Base-by-base conservation (phyloP, 1,284 basidiomycete genomes). In the Apiotrichum gracile region DNA sequence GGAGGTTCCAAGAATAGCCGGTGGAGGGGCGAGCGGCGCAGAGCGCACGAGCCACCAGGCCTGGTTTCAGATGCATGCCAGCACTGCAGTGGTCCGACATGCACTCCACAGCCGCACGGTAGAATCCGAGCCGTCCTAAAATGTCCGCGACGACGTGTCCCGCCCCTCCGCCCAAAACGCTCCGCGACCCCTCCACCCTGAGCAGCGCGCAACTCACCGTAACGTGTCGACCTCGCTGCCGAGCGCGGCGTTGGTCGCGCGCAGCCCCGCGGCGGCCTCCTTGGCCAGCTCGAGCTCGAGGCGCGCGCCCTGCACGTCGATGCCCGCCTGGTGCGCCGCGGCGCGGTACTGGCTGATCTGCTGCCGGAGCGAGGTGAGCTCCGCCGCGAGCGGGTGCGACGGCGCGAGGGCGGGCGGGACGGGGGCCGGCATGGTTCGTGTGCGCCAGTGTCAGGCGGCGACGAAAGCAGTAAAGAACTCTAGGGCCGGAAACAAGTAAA, bases 351-450 rank as follows among this genome's bases (percentile, higher is more conserved):
- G 82, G 40, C 77, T 73, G 7, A 86, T 78, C 2, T 85, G 82
- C n/a, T 77, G 71, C 49, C 83, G 80, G 21, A 87, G 78, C 55
- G 82, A 83, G 19, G 77, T 63, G 27, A 88, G 78, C 71, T 88
- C 85, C 27, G 81, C 71, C 12, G 80, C 77, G 25, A 88, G 77
- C 13, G 86, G 86, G 63, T 88, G 84, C 0, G 65, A 54, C 2
- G 60, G 25, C 1, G 66, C 61, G 2, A 73, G 60, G 25, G 48
- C 41, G 4, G 54, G 43, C 44, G 55, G 8, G 49, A 21, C 9
- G 35, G 19, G 16, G 35, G 26, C 17, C 19, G 19, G 17, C 9
- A 19, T 22, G 41, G 29, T n/a, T 34, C 6, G 27, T 4, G n/a
- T 33, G 29, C n/a, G 19, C 19, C 17, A 27, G 13, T 5, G 37